Evolutionary conservation across 129 eudicot species (phyloP).

Genomic region (Helianthus tuberosus): DNA sequence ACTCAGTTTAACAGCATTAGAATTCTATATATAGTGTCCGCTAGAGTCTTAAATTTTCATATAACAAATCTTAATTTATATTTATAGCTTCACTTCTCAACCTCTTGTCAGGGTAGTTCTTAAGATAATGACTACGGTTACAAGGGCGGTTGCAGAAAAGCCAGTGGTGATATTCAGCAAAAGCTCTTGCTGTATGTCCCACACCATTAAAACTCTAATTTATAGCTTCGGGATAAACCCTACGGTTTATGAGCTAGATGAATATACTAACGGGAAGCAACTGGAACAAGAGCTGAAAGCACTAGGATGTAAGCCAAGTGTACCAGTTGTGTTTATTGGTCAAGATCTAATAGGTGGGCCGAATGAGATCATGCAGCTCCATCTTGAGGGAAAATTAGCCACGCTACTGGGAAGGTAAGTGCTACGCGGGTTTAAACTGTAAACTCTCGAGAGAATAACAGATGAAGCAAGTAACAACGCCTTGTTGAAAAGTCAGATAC

Average conservation of each 20-base stretch:
- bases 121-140: slow-evolving; percentile 38
- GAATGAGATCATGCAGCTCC: slow-evolving; percentile 51
- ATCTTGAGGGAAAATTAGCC: slow-evolving; percentile 48
- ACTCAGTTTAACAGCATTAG: not conserved
- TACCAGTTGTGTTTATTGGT: slow-evolving; percentile 37
- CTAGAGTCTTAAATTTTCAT: slow-evolving; percentile 3
- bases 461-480: not conserved
- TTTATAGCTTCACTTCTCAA: not conserved
- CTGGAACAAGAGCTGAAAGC: slow-evolving; percentile 36
- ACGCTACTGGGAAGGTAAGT: slow-evolving; percentile 51
- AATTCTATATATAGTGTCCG: slow-evolving; percentile 5
- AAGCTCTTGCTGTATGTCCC: slow-evolving; percentile 55
- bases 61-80: slow-evolving; percentile 1
- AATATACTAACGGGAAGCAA: slow-evolving; percentile 43
- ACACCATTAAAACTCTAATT: slow-evolving; percentile 51
- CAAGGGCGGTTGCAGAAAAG: slow-evolving; percentile 39
- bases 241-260: slow-evolving; percentile 56
- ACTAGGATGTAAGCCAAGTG: slow-evolving; percentile 45
- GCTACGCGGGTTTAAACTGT: slow-evolving; percentile 9
- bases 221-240: slow-evolving; percentile 55
- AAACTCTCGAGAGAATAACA: slow-evolving; percentile 9
- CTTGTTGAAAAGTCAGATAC: not conserved
- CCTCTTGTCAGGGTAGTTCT: not conserved
- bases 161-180: slow-evolving; percentile 67
- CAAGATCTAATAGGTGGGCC: slow-evolving; percentile 51